Conservation (phyloP, 306 rosid genomes). For the Prinsepia uniflora region DNA sequence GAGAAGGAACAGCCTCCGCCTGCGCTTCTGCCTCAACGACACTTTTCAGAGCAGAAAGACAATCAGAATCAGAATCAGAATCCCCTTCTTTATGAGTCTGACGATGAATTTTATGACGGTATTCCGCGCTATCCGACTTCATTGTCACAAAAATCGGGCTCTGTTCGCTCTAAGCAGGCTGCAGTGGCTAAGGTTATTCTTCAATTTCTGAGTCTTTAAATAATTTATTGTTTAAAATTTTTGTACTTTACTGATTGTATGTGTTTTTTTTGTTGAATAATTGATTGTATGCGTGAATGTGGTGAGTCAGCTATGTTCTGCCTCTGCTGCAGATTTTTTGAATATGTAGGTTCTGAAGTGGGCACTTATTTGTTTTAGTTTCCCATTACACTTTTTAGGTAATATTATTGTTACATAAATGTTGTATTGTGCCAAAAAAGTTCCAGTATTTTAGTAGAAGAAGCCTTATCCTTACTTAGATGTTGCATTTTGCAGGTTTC, state of each 20-base stretch:
- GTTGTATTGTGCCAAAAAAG: neutral
- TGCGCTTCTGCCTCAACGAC: neutral
- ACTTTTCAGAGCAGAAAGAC: neutral
- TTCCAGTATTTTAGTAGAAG: neutral
- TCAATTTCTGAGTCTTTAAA: neutral
- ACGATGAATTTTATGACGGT: conserved; percentile 71
- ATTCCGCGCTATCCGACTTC: conserved; percentile 49
- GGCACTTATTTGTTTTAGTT: too few species aligned
- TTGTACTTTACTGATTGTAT: neutral
- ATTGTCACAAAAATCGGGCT: conserved; percentile 56
- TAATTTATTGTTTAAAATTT: neutral
- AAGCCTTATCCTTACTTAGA: conserved; percentile 2
- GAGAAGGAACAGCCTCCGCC: neutral
- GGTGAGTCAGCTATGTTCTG: too few species aligned
- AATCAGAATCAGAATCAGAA: neutral
- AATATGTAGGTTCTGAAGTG: too few species aligned
- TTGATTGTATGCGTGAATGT: neutral
- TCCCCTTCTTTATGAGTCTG: conserved; percentile 3
- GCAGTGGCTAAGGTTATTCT: conserved; percentile 49
- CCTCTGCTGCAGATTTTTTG: neutral
- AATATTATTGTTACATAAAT: too few species aligned
- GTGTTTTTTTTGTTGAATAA: neutral
- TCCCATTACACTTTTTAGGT: neutral
- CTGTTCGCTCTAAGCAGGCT: conserved; percentile 43
- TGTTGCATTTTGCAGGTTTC: conserved; percentile 57